Evolutionary conservation across 73 alveolate species (phyloP).

Genomic region (Paramecium octaurelia): DNA sequence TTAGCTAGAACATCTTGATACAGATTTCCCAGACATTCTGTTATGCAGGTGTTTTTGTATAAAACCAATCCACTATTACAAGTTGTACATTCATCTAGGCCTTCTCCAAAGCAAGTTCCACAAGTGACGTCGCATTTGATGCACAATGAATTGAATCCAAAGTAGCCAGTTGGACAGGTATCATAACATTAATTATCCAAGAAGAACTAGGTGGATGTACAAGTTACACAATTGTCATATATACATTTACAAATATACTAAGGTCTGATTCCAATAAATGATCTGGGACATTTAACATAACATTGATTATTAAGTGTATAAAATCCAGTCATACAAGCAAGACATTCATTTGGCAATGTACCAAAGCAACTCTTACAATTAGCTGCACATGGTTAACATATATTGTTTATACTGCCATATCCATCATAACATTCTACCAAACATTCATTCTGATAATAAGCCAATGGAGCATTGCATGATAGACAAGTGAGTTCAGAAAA

Average conservation of each 20-base stretch:
- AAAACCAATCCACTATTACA: neutral
- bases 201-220: neutral
- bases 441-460: slow-evolving; percentile 8
- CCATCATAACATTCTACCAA: neutral
- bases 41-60: neutral
- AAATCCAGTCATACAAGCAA: neutral
- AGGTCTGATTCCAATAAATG: neutral
- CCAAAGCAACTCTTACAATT: slow-evolving; percentile 19
- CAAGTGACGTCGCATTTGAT: neutral
- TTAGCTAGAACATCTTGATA: neutral
- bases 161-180: neutral
- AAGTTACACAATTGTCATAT: neutral
- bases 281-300: neutral
- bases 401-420: neutral
- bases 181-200: neutral
- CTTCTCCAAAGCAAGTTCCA: slow-evolving; percentile 1
- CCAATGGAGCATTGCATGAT: neutral
- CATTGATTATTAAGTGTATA: neutral
- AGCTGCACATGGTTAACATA: neutral
- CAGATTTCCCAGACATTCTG: neutral
- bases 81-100: neutral
- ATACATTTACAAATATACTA: neutral
- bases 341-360: neutral
- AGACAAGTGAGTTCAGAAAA: neutral
- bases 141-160: neutral